These are phyloP conservation scores for Sanguinoderma infundibulare DNA, from an alignment of 1,284 basidiomycete species.

Conservation along the genomic window DNA sequence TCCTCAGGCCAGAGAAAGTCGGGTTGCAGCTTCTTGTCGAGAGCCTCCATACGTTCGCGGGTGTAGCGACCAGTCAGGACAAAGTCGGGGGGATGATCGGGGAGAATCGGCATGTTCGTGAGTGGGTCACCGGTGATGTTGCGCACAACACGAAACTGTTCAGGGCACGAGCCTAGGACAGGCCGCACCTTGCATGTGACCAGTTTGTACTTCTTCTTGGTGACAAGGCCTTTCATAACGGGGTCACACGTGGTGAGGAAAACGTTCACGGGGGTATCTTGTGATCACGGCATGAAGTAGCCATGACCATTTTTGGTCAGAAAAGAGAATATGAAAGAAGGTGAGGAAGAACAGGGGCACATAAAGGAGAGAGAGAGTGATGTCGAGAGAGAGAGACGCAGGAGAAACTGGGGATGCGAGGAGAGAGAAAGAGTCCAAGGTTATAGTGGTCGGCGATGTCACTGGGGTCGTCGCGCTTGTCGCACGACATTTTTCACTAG, in stretches of 20 bases:
- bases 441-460: no score
- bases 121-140: no score
- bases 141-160: no score
- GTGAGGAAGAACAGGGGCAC: neutral
- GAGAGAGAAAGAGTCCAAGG: no score
- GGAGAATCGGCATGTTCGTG: constrained; percentile 28
- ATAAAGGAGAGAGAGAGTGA: neutral
- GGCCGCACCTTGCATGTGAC: constrained; percentile 36
- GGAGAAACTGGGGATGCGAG: neutral
- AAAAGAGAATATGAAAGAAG: neutral
- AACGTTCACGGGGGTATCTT: neutral
- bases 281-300: neutral
- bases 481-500: no score
- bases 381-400: neutral
- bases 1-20: no score
- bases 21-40: constrained; percentile 28
- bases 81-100: constrained; percentile 25
- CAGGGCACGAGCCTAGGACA: constrained; percentile 24
- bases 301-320: neutral
- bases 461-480: no score
- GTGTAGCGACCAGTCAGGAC: constrained; percentile 36
- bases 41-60: constrained; percentile 30
- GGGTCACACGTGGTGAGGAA: no score
- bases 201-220: constrained; percentile 41
- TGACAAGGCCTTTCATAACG: no score